Evolutionary conservation across 345 rosid species (phyloP).

Genomic region (Pistacia integerrima): DNA sequence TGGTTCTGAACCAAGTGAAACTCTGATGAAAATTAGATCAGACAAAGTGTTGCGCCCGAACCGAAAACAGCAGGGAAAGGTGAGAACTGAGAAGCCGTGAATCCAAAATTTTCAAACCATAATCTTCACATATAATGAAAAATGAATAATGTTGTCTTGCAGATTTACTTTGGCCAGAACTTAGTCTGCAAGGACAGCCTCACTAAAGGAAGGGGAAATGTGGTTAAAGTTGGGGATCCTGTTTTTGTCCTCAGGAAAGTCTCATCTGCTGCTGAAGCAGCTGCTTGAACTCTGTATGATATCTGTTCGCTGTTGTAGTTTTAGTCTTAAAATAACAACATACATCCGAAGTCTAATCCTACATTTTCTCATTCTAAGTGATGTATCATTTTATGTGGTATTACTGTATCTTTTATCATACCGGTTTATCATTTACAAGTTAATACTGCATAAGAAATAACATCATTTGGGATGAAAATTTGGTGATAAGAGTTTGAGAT

Average conservation of each 20-base stretch:
- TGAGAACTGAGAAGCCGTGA: constrained; percentile 20
- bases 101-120: not conserved
- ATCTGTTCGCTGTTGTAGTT: too few relatives aligned
- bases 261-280: constrained; percentile 68
- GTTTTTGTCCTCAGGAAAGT: constrained; percentile 53
- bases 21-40: constrained; percentile 58
- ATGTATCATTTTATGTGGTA: too few relatives aligned
- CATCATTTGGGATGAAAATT: too few relatives aligned
- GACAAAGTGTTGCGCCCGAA: constrained; percentile 71
- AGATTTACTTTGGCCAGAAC: constrained; percentile 88
- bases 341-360: too few relatives aligned
- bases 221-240: constrained; percentile 71
- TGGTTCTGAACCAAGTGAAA: constrained; percentile 68
- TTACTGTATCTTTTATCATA: too few relatives aligned
- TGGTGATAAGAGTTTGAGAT: too few relatives aligned
- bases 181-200: constrained; percentile 61
- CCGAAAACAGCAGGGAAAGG: constrained; percentile 70
- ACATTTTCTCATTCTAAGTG: too few relatives aligned
- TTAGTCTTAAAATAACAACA: too few relatives aligned
- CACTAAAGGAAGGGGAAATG: constrained; percentile 36
- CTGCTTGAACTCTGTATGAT: constrained; percentile 41
- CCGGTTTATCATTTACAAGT: too few relatives aligned
- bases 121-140: not conserved
- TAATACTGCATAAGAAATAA: too few relatives aligned
- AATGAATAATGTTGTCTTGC: constrained; percentile 21